Conservation (phyloP, 768 basidiomycete genomes). For the Boletus patriciae region DNA sequence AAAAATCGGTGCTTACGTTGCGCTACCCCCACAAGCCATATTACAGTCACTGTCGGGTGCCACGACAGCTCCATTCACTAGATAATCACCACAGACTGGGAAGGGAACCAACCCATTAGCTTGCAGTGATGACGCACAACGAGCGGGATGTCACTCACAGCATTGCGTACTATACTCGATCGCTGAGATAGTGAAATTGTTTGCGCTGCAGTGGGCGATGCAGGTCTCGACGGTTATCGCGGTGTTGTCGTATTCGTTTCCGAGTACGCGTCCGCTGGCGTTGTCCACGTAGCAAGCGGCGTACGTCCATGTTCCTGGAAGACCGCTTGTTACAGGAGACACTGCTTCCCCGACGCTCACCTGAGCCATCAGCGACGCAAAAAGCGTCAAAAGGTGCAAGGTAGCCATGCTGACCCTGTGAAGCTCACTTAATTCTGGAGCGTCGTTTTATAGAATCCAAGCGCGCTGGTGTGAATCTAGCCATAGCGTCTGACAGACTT, state of each 20-base stretch:
- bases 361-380: background rate
- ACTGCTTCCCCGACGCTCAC: background rate
- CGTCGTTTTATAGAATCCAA: background rate
- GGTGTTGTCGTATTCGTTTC: constrained; percentile 39
- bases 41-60: constrained; percentile 56
- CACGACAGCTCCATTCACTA: constrained; percentile 58
- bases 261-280: constrained; percentile 61
- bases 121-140: too few relatives aligned
- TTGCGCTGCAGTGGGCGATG: constrained; percentile 52
- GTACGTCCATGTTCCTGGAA: constrained; percentile 60
- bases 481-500: background rate
- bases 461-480: too few relatives aligned
- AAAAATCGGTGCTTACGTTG: constrained; percentile 44
- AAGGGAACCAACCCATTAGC: background rate
- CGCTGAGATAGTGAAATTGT: constrained; percentile 66
- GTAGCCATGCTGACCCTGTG: background rate
- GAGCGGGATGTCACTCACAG: too few relatives aligned
- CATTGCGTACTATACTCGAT: constrained; percentile 59
- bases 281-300: constrained; percentile 73
- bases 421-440: background rate
- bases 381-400: background rate
- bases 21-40: constrained; percentile 72
- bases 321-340: constrained; percentile 49
- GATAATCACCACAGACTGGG: constrained; percentile 67
- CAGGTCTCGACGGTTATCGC: constrained; percentile 62